Evolutionary conservation across 1,284 basidiomycete genomes (phyloP).

Genomic region (Malassezia sp.): DNA sequence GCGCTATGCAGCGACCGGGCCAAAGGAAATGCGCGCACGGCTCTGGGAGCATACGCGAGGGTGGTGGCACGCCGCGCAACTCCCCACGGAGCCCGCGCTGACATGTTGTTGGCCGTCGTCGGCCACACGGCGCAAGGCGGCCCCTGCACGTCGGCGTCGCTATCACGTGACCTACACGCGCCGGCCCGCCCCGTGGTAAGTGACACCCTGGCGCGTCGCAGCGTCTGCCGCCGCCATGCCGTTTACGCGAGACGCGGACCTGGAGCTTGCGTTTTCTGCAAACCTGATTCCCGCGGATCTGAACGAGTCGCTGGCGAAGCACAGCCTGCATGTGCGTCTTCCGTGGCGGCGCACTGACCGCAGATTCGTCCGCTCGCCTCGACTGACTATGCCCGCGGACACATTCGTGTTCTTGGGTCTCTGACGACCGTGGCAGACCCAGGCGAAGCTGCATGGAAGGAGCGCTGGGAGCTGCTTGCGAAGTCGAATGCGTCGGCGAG

Average conservation of each 20-base stretch:
- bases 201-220: no score
- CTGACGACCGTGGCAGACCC: constrained; percentile 69
- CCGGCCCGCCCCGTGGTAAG: no score
- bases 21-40: no score
- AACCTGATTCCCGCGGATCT: constrained; percentile 59
- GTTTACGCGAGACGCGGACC: constrained; percentile 59
- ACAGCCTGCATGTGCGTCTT: constrained; percentile 52
- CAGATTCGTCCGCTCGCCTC: constrained; percentile 79
- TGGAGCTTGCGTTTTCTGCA: constrained; percentile 65
- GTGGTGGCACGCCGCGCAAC: no score
- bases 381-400: constrained; percentile 70
- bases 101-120: no score
- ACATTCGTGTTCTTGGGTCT: constrained; percentile 69
- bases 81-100: no score
- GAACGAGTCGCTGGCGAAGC: constrained; percentile 53
- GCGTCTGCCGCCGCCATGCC: constrained; percentile 27
- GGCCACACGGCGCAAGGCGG: no score
- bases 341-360: neutral
- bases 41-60: no score
- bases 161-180: no score
- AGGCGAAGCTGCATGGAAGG: constrained; percentile 54
- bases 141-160: no score
- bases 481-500: constrained; percentile 14
- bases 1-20: no score
- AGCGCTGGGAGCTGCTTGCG: constrained; percentile 22